Evolutionary conservation across 2,329 filamentous ascomycete species (phyloP).

Genomic region (Alternaria sp.): DNA sequence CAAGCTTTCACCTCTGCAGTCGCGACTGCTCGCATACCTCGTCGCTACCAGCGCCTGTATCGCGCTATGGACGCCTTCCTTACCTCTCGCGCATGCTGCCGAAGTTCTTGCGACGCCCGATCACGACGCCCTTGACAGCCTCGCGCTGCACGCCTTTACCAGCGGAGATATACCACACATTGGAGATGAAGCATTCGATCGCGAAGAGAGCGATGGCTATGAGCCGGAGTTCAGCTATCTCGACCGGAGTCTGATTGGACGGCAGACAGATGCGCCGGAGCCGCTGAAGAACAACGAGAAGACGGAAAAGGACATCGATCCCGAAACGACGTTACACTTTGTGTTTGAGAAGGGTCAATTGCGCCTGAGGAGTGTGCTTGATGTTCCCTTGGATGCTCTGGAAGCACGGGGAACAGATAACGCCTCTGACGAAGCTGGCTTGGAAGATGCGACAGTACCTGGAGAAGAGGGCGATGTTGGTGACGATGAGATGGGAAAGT

Average conservation of each 20-base stretch:
- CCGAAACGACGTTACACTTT: conserved; percentile 69
- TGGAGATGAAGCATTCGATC: conserved; percentile 38
- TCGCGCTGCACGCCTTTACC: conserved; percentile 18
- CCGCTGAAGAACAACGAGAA: conserved; percentile 70
- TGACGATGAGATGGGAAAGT: background rate
- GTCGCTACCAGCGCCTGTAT: conserved; percentile 66
- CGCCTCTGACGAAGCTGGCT: background rate
- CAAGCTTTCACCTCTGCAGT: conserved; percentile 71
- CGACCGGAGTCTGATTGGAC: conserved; percentile 68
- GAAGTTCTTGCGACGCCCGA: conserved; percentile 52
- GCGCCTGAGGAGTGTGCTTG: conserved; percentile 50
- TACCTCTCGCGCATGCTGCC: conserved; percentile 64
- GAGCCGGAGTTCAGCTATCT: conserved; percentile 67
- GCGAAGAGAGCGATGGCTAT: conserved; percentile 53
- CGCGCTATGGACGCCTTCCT: conserved; percentile 65
- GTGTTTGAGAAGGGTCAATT: conserved; percentile 66
- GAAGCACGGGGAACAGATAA: conserved; percentile 23
- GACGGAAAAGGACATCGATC: conserved; percentile 63
- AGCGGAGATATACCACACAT: conserved; percentile 53
- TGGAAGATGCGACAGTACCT: background rate
- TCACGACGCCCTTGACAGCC: conserved; percentile 17
- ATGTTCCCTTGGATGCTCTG: conserved; percentile 34
- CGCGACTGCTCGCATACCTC: conserved; percentile 72
- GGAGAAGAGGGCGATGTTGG: background rate
- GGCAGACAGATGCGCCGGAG: conserved; percentile 58